Percentiles rank a stretch among this genome's conserved stretches.
Conservation (phyloP, 768 basidiomycete genomes). For the Sistotremastrum niveocremeum region DNA sequence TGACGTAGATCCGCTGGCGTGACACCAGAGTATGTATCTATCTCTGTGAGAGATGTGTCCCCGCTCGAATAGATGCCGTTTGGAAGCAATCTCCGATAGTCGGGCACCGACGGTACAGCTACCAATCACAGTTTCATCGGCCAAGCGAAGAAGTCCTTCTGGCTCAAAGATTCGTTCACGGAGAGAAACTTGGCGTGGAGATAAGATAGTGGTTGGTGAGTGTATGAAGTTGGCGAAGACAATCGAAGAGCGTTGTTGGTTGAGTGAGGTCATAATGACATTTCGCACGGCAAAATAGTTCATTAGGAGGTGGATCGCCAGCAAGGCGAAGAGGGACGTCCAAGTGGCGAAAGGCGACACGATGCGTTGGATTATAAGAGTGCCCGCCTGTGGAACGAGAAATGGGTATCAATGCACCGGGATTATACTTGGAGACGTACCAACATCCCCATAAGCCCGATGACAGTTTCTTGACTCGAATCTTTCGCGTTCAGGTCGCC, state of each 20-base stretch:
- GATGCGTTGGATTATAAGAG: slow-evolving; percentile 42
- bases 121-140: slow-evolving; percentile 22
- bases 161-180: slow-evolving; percentile 32
- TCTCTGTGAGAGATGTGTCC: slow-evolving; percentile 27
- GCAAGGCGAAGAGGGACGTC: slow-evolving; percentile 33
- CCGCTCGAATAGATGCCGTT: slow-evolving; percentile 10
- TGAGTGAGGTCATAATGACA: slow-evolving; percentile 42
- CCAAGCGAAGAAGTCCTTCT: slow-evolving; percentile 27
- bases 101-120: slow-evolving; percentile 38
- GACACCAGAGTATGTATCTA: slow-evolving; percentile 43
- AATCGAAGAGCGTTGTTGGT: slow-evolving; percentile 42
- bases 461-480: slow-evolving; percentile 55
- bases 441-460: slow-evolving; percentile 54
- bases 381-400: slow-evolving; percentile 33
- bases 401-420: not conserved
- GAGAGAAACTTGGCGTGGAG: slow-evolving; percentile 26
- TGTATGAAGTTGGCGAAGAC: slow-evolving; percentile 32
- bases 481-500: slow-evolving; percentile 65
- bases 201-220: slow-evolving; percentile 8
- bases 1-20: slow-evolving; percentile 10
- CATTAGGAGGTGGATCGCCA: slow-evolving; percentile 38
- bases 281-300: slow-evolving; percentile 52
- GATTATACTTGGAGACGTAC: slow-evolving; percentile 18
- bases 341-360: slow-evolving; percentile 36
- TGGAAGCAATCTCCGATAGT: slow-evolving; percentile 21